Evolutionary conservation across 306 rosid genomes (phyloP).

Genomic region (Acmispon strigosus): DNA sequence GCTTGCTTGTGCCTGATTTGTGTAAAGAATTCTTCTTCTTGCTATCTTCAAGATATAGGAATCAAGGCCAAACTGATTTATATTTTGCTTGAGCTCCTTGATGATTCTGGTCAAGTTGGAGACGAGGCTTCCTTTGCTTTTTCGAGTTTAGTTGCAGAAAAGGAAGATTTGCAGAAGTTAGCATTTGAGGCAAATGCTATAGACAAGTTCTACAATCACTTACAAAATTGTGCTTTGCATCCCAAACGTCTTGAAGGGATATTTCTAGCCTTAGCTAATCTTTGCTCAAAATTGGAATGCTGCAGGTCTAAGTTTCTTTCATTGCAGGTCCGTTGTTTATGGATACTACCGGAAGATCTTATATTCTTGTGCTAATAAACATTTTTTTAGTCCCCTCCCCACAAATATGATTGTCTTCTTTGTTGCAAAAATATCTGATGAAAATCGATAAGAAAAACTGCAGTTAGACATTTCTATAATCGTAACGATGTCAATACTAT

Average conservation of each 20-base stretch:
- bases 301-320: conserved; percentile 80
- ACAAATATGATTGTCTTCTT: not conserved
- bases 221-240: conserved; percentile 43
- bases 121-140: conserved; percentile 83
- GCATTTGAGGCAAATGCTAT: conserved; percentile 94
- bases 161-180: conserved; percentile 80
- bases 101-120: conserved; percentile 86
- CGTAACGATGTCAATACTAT: too few relatives aligned
- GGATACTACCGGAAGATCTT: not conserved
- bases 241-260: conserved; percentile 81
- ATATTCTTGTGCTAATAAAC: not conserved
- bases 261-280: conserved; percentile 67
- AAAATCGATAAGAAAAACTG: not conserved
- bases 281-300: conserved; percentile 93
- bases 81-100: conserved; percentile 88
- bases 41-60: conserved; percentile 68
- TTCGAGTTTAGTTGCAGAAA: conserved; percentile 62
- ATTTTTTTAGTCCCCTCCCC: not conserved
- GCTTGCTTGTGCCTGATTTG: conserved; percentile 79
- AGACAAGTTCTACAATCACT: conserved; percentile 61
- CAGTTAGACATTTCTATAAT: not conserved
- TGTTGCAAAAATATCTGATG: not conserved
- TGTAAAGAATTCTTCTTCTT: conserved; percentile 67
- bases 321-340: conserved; percentile 67
- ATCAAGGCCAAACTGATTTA: conserved; percentile 70